Evolutionary conservation across 2,329 filamentous ascomycete species (phyloP).

Genomic region (Ceratocystis colombiana): DNA sequence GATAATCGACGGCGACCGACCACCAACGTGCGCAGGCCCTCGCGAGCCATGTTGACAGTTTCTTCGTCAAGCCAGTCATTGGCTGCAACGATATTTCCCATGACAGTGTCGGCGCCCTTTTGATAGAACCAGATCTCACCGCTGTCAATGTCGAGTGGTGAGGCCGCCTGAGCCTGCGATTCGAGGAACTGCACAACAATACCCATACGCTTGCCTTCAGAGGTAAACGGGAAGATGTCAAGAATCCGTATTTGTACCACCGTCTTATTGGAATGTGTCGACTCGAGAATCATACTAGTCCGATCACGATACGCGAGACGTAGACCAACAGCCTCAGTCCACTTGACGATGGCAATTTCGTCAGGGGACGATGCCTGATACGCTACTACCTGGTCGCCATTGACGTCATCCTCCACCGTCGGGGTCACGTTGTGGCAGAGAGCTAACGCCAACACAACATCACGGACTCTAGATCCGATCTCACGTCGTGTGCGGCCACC

Average conservation of each 20-base stretch:
- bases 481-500: conserved; percentile 81
- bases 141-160: conserved; percentile 40
- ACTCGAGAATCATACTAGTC: conserved; percentile 72
- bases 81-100: conserved; percentile 86
- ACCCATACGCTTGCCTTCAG: conserved; percentile 96
- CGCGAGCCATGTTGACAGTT: conserved; percentile 97
- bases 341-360: conserved; percentile 93
- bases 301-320: conserved; percentile 77
- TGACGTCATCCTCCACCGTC: conserved; percentile 64
- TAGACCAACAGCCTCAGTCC: conserved; percentile 86
- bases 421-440: conserved; percentile 97
- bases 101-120: conserved; percentile 96
- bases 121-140: conserved; percentile 97
- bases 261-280: conserved; percentile 57
- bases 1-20: conserved; percentile 87
- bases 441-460: conserved; percentile 83
- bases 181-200: conserved; percentile 82
- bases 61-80: conserved; percentile 99
- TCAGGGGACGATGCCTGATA: conserved; percentile 97
- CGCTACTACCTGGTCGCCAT: conserved; percentile 64
- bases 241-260: conserved; percentile 81
- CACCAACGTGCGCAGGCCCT: conserved; percentile 86
- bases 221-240: conserved; percentile 95
- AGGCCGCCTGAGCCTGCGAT: conserved; percentile 35
- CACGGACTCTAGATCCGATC: conserved; percentile 84